Base-by-base conservation (phyloP, 1,284 basidiomycete species). In the Ceratobasidium theobromae region DNA sequence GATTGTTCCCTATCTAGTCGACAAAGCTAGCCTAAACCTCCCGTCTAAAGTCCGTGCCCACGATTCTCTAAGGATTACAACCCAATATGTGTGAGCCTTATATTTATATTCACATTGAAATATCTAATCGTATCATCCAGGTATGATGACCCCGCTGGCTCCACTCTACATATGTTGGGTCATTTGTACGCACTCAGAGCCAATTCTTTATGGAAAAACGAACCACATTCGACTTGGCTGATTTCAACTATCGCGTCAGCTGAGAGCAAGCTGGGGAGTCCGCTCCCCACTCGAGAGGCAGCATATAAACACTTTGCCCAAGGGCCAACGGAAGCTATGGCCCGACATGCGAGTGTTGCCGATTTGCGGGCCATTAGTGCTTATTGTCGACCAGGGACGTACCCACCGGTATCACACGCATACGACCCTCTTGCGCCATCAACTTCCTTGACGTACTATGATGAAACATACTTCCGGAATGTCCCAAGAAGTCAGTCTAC, bases 151-250 rank as follows among this genome's bases (percentile, higher is more conserved):
- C 57, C 64, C 18, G 43, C 66, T 16, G 57, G 70, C 1, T 77
- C 74, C 21, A 70, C 74, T 21, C 69, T 80, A 2, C 79, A 82
- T 69, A 82, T 95, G 11, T 82, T 96, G 9, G 88, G 91, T 0
- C 90, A 93, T 73, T 83, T 96, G 33, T 97, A 97, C 74, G 90
- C 83, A 1, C 84, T 88, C 51, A 87, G 91, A 5, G 88, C 90
- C 0, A 80, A 78, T 14, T 76, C 86, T 0, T 75, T 95, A 5
- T 97, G 93, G 93, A 96, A 95, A 77, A 84, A 87, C 9, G 77
- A 87, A 0, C 72, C 76, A 0, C 78, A 84, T n/a, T 74, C 83
- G 0, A 72, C 80, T 0, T 97, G 94, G 93, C 86, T 97, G 71
- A 73, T 82, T 1, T 74, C 76, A 11, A 86, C 85, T 1, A 78